Evolutionary conservation across 2,329 filamentous ascomycete genomes (phyloP).

Genomic region (Epichloe typhina): DNA sequence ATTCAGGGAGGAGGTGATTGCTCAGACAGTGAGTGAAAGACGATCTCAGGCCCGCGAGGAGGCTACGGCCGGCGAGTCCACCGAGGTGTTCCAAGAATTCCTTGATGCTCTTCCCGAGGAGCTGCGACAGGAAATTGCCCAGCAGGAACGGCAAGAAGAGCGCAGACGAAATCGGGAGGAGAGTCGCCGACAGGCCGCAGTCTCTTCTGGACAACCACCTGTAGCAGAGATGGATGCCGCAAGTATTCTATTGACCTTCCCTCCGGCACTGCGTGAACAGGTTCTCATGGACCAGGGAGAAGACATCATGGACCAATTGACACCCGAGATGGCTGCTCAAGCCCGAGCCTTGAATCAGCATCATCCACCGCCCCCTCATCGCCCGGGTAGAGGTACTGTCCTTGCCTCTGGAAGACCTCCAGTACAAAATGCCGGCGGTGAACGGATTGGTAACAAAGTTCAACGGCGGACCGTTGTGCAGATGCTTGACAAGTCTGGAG

Average conservation of each 20-base stretch:
- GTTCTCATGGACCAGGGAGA: conserved; percentile 88
- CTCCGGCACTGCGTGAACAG: conserved; percentile 70
- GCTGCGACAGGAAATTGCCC: conserved; percentile 77
- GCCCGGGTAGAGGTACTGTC: conserved; percentile 18
- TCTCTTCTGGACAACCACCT: conserved; percentile 37
- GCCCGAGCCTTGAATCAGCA: conserved; percentile 55
- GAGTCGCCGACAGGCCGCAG: conserved; percentile 52
- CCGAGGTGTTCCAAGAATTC: conserved; percentile 85
- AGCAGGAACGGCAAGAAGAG: conserved; percentile 80
- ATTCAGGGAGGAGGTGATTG: conserved; percentile 88
- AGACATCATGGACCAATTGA: conserved; percentile 70
- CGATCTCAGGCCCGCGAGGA: conserved; percentile 62
- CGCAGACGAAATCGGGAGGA: conserved; percentile 79
- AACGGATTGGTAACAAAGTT: conserved; percentile 44
- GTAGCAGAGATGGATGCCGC: conserved; percentile 73
- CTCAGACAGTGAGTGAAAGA: conserved; percentile 73
- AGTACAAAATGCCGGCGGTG: conserved; percentile 15
- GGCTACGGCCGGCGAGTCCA: conserved; percentile 57
- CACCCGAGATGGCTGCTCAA: conserved; percentile 75
- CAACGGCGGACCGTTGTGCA: conserved; percentile 77
- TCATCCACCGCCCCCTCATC: conserved; percentile 15
- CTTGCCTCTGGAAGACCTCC: conserved; percentile 12
- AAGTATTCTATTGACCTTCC: conserved; percentile 82
- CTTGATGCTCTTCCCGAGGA: conserved; percentile 84
- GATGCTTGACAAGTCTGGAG: conserved; percentile 91